A percentile compares a stretch with the other conserved stretches of the same genome.
phyloP scores from a whole-genome alignment of 306 rosid species.

The Prunus davidiana region DNA sequence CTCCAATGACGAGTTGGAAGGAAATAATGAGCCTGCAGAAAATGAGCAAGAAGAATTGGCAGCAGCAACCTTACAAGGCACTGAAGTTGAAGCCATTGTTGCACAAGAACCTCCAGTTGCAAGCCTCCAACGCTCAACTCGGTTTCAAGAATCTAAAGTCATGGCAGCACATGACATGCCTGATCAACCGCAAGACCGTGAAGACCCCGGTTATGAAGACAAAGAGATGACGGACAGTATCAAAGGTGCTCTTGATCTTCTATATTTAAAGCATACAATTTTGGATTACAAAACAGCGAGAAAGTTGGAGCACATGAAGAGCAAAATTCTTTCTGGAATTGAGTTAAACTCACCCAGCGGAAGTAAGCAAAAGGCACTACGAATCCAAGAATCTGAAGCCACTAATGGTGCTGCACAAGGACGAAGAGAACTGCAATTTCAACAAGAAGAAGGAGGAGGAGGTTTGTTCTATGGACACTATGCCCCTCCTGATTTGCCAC shows the following conservation, averaged over 20 bases:
- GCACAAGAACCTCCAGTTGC: no score
- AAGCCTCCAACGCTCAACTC: not conserved
- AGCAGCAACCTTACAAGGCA: no score
- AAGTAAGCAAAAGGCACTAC: not conserved
- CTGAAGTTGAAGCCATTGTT: no score
- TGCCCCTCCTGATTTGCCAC: not conserved
- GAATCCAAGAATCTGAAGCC: not conserved
- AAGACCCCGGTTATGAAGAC: not conserved
- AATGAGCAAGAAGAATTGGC: no score
- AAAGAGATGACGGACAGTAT: not conserved
- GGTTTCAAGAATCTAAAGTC: no score
- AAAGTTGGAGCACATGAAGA: not conserved
- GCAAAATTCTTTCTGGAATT: not conserved
- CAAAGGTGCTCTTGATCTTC: not conserved
- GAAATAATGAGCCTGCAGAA: no score
- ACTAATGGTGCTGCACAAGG: not conserved
- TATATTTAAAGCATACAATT: not conserved
- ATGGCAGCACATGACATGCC: no score
- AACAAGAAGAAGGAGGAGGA: not conserved
- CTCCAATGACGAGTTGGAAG: no score
- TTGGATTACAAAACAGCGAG: not conserved
- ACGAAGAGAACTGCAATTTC: not conserved
- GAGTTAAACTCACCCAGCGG: not conserved
- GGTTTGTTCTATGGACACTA: not conserved
- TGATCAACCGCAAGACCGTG: not conserved